A percentile compares a stretch with the other conserved stretches of the same genome.
Evolutionary conservation across 2,329 filamentous ascomycete genomes (phyloP).

Genomic region (Rutstroemia sp.): DNA sequence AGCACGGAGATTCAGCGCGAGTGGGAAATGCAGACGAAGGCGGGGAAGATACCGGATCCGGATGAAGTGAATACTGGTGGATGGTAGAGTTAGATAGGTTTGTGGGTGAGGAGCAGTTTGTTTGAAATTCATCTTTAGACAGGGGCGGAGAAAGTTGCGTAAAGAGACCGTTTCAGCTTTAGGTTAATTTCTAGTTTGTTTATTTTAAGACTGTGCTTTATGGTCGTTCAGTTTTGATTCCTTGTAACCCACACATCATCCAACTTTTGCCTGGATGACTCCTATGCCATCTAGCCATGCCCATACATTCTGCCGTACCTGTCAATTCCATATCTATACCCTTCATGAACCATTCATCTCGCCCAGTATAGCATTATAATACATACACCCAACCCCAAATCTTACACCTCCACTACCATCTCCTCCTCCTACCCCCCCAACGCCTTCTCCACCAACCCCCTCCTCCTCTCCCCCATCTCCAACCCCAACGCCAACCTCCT

Average conservation of each 20-base stretch:
- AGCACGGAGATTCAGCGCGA: slow-evolving; percentile 3
- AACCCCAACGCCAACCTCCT: slow-evolving; percentile 58
- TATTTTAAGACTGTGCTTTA: too few species aligned
- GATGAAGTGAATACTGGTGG: slow-evolving; percentile 7
- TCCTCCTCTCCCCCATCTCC: slow-evolving; percentile 55
- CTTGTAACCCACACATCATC: too few species aligned
- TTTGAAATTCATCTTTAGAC: too few species aligned
- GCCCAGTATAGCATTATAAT: neutral
- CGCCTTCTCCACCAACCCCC: slow-evolving; percentile 55
- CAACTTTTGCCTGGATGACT: too few species aligned
- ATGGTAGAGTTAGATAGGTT: neutral
- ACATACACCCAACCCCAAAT: neutral
- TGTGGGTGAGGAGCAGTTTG: too few species aligned
- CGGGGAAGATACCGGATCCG: slow-evolving; percentile 1
- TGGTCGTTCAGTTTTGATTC: too few species aligned
- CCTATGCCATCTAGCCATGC: too few species aligned
- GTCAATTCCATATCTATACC: neutral
- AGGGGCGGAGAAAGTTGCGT: too few species aligned
- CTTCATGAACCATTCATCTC: neutral
- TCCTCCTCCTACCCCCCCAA: slow-evolving; percentile 32
- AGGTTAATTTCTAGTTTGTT: too few species aligned
- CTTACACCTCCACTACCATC: neutral
- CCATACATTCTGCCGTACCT: neutral
- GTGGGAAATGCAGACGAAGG: neutral
- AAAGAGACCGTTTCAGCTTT: too few species aligned